Evolutionary conservation across 805 yeast species (phyloP).

Genomic region (Saccharomyces jurei): DNA sequence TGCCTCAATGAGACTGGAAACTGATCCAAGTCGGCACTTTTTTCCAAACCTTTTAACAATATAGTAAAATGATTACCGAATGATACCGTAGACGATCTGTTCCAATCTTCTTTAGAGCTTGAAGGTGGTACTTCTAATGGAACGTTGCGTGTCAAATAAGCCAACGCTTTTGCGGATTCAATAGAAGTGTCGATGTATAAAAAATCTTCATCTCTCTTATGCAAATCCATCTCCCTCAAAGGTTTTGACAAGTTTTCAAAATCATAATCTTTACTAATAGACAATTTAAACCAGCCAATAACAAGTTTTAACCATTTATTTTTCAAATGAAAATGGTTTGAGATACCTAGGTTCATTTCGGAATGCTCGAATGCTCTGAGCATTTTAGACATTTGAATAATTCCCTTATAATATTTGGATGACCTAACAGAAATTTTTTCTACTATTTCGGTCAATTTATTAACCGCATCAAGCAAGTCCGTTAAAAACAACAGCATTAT

Average conservation of each 20-base stretch:
- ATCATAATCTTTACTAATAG: conserved; percentile 35
- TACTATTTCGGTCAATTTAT: conserved; percentile 17
- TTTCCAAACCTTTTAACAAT: conserved; percentile 37
- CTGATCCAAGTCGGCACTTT: conserved; percentile 22
- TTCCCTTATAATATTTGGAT: conserved; percentile 16
- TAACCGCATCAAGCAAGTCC: conserved; percentile 27
- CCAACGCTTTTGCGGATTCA: conserved; percentile 50
- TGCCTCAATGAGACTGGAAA: conserved; percentile 35
- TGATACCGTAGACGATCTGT: conserved; percentile 47
- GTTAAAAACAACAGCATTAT: conserved; percentile 25
- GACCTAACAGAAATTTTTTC: conserved; percentile 12
- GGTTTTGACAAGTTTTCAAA: conserved; percentile 19
- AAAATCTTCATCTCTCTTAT: conserved; percentile 36
- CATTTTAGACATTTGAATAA: conserved; percentile 25
- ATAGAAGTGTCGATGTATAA: conserved; percentile 47
- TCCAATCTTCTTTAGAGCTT: conserved; percentile 40
- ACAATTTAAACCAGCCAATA: conserved; percentile 45
- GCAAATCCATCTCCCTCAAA: conserved; percentile 26
- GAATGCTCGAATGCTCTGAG: conserved; percentile 17
- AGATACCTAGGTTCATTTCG: conserved; percentile 16
- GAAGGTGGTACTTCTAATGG: conserved; percentile 52
- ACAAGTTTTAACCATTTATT: conserved; percentile 39
- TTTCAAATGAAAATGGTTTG: conserved; percentile 40
- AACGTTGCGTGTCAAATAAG: conserved; percentile 44
- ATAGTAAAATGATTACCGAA: conserved; percentile 64